Evolutionary conservation across 805 yeast species (phyloP), one percentile per base, ranked within the genome.

Genomic region (Zygosaccharomyces kombuchaensis): DNA sequence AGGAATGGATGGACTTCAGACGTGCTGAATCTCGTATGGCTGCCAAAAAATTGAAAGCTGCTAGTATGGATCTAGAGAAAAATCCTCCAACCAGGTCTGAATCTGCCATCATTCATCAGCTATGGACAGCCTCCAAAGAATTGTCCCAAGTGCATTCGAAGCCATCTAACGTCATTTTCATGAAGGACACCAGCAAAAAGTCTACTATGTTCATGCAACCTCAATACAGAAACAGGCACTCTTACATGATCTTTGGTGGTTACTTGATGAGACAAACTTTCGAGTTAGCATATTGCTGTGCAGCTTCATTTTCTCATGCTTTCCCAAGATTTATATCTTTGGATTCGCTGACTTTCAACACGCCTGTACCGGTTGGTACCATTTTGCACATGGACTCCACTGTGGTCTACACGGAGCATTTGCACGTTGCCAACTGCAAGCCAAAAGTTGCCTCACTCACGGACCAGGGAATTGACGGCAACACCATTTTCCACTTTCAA

Each of bases 351-450:
- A 85, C 95, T 19, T 90, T 90, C 74, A 82, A 85, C 59, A 85
- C 90, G 14, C 98, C 98, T 2, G 98, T 90, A 6, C 97, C 97
- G 1, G 96, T 90, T 13, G 97, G 98, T 1, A 81, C 90, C 1
- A 96, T 91, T 7, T 70, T 90, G 48, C 84, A 82, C 52, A 80
- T 88, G 81, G 76, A 80, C 44, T 93, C 97, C 0, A 73, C 82
- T 16, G 87, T 90, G 6, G 87, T 85, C 19, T 88, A 90, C 67
- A 88, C 96, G 2, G 95, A 87, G 61, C 91, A 85, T 55, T 68
- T 87, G 43, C 82, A 80, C 57, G 72, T 69, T 34, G 36, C 57
- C 6, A 58, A 57, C 38, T 44, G 55, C 7, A 50, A 51, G 40
- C 57, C 52, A 4, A 50, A 41, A 53, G 56, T 44, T 25, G 50